Evolutionary conservation across 1,284 basidiomycete genomes (phyloP).

Genomic region (Volvariella surrecta): DNA sequence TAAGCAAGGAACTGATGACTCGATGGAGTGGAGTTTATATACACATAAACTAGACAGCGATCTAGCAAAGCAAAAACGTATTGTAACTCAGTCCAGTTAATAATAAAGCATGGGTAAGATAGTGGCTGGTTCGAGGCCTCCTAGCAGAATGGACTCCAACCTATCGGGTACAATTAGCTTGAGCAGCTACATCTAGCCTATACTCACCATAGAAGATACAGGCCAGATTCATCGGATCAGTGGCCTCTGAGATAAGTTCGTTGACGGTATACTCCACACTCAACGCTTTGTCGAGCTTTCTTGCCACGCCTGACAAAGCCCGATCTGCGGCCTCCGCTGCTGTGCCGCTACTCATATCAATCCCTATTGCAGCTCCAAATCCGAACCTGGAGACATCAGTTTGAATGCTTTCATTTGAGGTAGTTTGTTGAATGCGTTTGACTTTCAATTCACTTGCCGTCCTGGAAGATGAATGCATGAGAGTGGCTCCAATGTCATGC

Average conservation of each 20-base stretch:
- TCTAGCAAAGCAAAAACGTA: too few species aligned
- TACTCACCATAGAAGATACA: conserved; percentile 68
- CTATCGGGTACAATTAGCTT: neutral
- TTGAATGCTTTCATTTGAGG: conserved; percentile 14
- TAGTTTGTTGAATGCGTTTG: conserved; percentile 43
- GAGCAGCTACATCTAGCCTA: neutral
- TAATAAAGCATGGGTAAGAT: too few species aligned
- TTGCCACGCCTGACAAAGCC: conserved; percentile 69
- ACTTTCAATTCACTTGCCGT: conserved; percentile 68
- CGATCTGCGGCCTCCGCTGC: conserved; percentile 87
- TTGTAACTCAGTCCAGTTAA: too few species aligned
- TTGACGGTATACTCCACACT: conserved; percentile 94
- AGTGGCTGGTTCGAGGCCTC: neutral
- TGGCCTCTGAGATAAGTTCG: conserved; percentile 87
- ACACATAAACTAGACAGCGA: too few species aligned
- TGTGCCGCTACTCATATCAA: conserved; percentile 53
- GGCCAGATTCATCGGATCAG: conserved; percentile 68
- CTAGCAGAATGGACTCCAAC: conserved; percentile 5
- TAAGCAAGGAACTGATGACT: too few species aligned
- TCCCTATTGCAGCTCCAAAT: conserved; percentile 33
- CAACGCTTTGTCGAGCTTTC: conserved; percentile 78
- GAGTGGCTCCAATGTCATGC: too few species aligned
- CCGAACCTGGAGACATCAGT: conserved; percentile 18
- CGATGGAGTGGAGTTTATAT: too few species aligned
- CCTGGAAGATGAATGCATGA: conserved; percentile 29